Conservation (phyloP, 345 rosid species). For the Citrus unshiu region DNA sequence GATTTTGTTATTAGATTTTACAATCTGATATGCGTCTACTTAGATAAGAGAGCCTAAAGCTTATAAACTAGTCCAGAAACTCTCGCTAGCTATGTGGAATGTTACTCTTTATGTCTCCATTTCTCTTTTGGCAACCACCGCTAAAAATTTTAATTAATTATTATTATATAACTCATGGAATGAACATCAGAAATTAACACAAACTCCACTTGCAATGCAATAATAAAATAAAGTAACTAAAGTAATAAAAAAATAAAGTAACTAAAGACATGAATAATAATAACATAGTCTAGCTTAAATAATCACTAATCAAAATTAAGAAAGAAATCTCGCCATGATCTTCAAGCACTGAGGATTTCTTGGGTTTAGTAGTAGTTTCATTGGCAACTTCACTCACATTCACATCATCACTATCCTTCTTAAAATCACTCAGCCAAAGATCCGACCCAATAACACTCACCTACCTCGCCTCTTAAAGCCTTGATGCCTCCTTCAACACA, state of each 20-base stretch:
- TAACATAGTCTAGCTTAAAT: too few species aligned
- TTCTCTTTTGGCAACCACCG: constrained; percentile 85
- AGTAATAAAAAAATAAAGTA: too few species aligned
- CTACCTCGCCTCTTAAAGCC: constrained; percentile 91
- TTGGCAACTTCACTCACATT: constrained; percentile 35
- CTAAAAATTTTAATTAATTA: constrained; percentile 25
- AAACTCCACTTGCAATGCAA: too few species aligned
- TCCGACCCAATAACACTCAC: constrained; percentile 90
- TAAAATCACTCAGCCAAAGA: constrained; percentile 71
- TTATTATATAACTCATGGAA: not conserved
- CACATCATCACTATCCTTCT: constrained; percentile 39
- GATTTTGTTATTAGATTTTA: too few species aligned
- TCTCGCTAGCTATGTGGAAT: too few species aligned
- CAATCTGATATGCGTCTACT: too few species aligned
- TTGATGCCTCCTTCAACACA: constrained; percentile 84
- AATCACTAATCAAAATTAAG: too few species aligned
- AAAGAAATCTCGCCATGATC: constrained; percentile 61
- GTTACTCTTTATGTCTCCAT: constrained; percentile 41
- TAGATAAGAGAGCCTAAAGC: too few species aligned
- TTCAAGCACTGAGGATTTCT: constrained; percentile 71
- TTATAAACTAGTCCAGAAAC: too few species aligned
- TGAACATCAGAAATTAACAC: not conserved
- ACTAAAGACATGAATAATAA: too few species aligned
- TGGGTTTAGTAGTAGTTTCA: constrained; percentile 25
- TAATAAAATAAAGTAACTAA: too few species aligned